Conservation (phyloP, 495 filamentous ascomycete genomes). For the Geoglossum glabrum region DNA sequence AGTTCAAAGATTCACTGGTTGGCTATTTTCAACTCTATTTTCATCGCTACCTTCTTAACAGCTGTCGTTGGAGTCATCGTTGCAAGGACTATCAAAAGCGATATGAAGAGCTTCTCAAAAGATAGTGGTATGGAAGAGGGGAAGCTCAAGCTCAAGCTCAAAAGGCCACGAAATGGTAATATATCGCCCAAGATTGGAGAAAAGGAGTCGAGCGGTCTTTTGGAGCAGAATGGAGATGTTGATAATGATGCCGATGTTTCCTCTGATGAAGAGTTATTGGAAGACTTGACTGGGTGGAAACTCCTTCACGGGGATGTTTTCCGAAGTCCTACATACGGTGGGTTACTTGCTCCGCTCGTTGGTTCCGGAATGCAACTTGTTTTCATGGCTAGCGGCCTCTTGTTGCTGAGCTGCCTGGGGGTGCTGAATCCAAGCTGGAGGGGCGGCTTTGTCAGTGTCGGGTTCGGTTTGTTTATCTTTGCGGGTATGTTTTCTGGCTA, state of each 20-base stretch:
- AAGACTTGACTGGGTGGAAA: conserved; percentile 87
- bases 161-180: conserved; percentile 17
- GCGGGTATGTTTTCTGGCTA: conserved; percentile 87
- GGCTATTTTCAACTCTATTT: conserved; percentile 76
- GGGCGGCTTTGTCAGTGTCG: conserved; percentile 79
- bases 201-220: conserved; percentile 35
- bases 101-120: conserved; percentile 52
- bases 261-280: conserved; percentile 58
- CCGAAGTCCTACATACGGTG: conserved; percentile 51
- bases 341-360: conserved; percentile 64
- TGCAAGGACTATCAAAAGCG: conserved; percentile 59
- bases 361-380: conserved; percentile 81
- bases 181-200: conserved; percentile 30
- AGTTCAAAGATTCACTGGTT: conserved; percentile 78
- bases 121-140: conserved; percentile 47
- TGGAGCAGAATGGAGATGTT: conserved; percentile 43
- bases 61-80: conserved; percentile 75
- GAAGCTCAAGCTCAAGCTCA: conserved; percentile 34
- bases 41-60: conserved; percentile 66
- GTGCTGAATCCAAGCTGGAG: conserved; percentile 81
- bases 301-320: conserved; percentile 92
- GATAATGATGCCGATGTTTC: conserved; percentile 39
- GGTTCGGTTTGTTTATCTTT: conserved; percentile 69
- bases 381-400: conserved; percentile 63
- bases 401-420: conserved; percentile 64